Base-by-base conservation (phyloP, 2,329 filamentous ascomycete species). In the Hypoxylon rubiginosum region DNA sequence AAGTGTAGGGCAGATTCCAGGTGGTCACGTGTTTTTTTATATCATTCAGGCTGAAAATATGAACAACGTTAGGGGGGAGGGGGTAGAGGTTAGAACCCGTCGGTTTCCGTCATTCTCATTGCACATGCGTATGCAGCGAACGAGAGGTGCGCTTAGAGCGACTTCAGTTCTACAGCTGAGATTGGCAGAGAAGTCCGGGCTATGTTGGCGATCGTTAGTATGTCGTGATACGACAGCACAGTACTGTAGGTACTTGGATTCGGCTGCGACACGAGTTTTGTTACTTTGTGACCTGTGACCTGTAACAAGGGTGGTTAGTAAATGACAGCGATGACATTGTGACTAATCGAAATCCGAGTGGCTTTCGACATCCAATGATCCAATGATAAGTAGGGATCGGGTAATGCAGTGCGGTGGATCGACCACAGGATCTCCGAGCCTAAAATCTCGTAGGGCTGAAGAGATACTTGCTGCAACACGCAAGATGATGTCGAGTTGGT, bases 391-490 rank as follows among this genome's bases (percentile, higher is more conserved):
- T 41, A 55, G 32, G 58, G 60, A 67, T 67, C 60, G 67, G 65
- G 49, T 34, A 59, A 69, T 69, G 67, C 64, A 67, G 58, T 52
- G 57, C 26, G 43, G 64, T 62, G 67, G 67, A 69, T 69, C 67
- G 58, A 63, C 64, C 49, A 67, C 45, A 68, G 62, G 65, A 69
- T 69, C 67, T 70, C 59, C 56, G 65, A 50, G 58, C 59, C 58
- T 70, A 68, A 68, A 69, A 68, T 68, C 67, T 70, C 62, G 62
- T 70, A 70, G 67, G 67, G 67, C 67, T 70, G 67, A 24, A 24
- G 21, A 70, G 67, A 64, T 58, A 63, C 48, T 53, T 59, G 57
- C 62, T 62, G 62, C 65, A 68, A 52, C 49, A 60, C 52, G 62
- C 58, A 58, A 63, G 64, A 62, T 53, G 48, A 64, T 60, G 55